These are phyloP conservation scores for Citrus unshiu DNA, from an alignment of 345 rosid species.

Conservation along the genomic window DNA sequence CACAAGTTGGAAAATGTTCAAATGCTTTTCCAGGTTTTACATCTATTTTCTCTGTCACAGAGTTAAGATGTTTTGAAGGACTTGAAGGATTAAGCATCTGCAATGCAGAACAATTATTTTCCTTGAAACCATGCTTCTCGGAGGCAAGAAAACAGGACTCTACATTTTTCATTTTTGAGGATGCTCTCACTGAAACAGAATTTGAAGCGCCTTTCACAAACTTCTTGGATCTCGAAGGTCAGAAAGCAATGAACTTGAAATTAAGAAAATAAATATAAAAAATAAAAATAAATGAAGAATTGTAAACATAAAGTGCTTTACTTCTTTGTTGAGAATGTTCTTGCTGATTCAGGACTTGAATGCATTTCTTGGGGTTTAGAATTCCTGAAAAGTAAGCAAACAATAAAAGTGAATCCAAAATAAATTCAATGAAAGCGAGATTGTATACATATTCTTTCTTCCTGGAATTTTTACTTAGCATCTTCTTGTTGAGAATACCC, in stretches of 20 bases:
- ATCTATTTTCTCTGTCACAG: constrained; percentile 2
- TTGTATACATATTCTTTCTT: neutral
- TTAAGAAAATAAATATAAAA: no score
- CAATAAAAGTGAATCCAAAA: neutral
- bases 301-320: neutral
- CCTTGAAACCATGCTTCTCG: neutral
- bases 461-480: neutral
- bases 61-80: neutral
- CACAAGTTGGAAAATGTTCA: constrained; percentile 5
- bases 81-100: neutral
- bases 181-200: constrained; percentile 1
- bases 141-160: neutral
- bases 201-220: neutral
- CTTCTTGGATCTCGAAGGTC: constrained; percentile 11
- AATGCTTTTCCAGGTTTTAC: neutral
- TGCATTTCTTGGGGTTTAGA: neutral
- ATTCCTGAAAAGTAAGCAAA: neutral
- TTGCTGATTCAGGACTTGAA: constrained; percentile 4
- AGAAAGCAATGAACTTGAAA: neutral
- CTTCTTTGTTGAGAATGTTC: neutral
- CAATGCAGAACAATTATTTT: neutral
- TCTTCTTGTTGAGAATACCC: neutral
- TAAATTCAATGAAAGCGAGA: neutral
- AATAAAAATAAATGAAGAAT: no score
- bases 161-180: neutral